Evolutionary conservation across 352 stramenopile species (phyloP).

Genomic region (Globisporangium paddicum): DNA sequence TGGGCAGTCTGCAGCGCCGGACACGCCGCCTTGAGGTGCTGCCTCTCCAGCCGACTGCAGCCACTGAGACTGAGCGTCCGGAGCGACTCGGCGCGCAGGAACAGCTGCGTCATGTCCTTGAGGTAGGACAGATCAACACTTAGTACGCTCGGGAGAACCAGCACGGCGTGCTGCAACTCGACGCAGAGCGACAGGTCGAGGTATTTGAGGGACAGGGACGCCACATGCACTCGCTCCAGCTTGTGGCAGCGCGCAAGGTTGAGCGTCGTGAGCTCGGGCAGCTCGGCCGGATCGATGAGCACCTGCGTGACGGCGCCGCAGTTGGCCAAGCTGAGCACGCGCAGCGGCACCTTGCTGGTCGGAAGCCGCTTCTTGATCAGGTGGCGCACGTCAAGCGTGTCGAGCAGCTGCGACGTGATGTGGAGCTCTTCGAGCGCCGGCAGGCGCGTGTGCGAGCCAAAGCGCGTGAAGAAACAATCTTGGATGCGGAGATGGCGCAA

Average conservation of each 20-base stretch:
- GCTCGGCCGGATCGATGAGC: constrained; percentile 44
- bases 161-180: constrained; percentile 35
- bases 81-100: constrained; percentile 40
- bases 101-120: constrained; percentile 49
- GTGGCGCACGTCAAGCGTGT: constrained; percentile 27
- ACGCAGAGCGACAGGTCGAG: constrained; percentile 43
- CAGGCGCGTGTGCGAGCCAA: constrained; percentile 36
- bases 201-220: constrained; percentile 31
- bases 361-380: constrained; percentile 41
- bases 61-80: constrained; percentile 38
- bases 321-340: constrained; percentile 29
- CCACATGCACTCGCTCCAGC: constrained; percentile 54
- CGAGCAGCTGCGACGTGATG: constrained; percentile 46
- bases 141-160: constrained; percentile 32
- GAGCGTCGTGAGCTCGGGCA: constrained; percentile 39
- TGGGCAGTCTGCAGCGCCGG: constrained; percentile 30
- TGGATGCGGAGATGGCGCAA: constrained; percentile 36
- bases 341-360: constrained; percentile 17
- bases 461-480: constrained; percentile 36
- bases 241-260: constrained; percentile 37
- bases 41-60: constrained; percentile 30
- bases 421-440: constrained; percentile 40
- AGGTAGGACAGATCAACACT: constrained; percentile 59
- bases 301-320: constrained; percentile 59
- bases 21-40: constrained; percentile 33